These are phyloP conservation scores for Tulasnella sp. DNA, from an alignment of 768 basidiomycete species.

Conservation along the genomic window DNA sequence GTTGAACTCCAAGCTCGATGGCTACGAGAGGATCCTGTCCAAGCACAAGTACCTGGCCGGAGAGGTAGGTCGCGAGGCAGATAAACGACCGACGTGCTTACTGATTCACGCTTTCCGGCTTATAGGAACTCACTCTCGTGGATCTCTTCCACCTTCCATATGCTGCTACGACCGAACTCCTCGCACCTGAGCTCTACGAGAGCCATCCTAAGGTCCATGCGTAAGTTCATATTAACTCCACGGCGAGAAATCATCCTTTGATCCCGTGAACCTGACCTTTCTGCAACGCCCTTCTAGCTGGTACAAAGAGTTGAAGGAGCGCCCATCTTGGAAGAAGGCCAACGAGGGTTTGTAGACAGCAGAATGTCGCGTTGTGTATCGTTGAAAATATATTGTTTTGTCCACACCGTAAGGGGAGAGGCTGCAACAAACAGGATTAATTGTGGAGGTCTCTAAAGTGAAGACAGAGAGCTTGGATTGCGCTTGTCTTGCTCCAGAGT, in stretches of 20 bases:
- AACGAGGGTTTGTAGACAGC: not conserved
- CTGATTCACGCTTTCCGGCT: not conserved
- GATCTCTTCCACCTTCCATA: conserved; percentile 10
- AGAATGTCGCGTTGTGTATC: not conserved
- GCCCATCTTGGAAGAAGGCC: conserved; percentile 6
- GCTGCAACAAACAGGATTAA: too few relatives aligned
- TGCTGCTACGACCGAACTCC: not conserved
- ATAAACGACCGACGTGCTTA: not conserved
- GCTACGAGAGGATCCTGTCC: not conserved
- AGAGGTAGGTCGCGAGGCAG: not conserved
- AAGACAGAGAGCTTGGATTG: too few relatives aligned
- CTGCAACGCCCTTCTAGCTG: not conserved
- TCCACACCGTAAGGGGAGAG: not conserved
- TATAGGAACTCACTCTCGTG: not conserved
- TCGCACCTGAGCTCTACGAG: not conserved
- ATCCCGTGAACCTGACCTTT: too few relatives aligned
- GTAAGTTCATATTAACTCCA: not conserved
- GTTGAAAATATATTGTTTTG: not conserved
- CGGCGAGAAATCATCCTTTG: not conserved
- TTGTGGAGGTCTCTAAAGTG: too few relatives aligned
- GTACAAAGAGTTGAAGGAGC: not conserved
- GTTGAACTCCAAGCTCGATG: not conserved
- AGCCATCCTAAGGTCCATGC: not conserved
- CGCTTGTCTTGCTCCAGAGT: too few relatives aligned
- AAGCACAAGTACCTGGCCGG: not conserved